phyloP scores from a whole-genome alignment of 2,329 filamentous ascomycete genomes.

The Fusarium pseudocircinatum region DNA sequence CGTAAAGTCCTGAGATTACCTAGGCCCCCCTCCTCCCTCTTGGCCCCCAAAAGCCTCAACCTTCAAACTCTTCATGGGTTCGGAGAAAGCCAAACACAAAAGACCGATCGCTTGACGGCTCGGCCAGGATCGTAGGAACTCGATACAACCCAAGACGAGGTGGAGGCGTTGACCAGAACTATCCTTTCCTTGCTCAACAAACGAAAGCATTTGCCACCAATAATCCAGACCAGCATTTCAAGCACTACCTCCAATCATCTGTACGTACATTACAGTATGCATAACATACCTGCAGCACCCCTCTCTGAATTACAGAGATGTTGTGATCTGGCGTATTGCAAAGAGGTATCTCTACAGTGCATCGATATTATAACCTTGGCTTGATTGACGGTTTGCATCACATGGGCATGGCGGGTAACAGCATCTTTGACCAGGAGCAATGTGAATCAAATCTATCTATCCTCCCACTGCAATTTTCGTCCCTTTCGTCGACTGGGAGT shows the following conservation, averaged over 20 bases:
- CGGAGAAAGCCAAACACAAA: not conserved
- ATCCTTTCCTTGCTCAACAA: conserved; percentile 19
- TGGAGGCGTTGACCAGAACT: conserved; percentile 28
- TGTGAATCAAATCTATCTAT: not conserved
- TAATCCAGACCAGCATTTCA: conserved; percentile 10
- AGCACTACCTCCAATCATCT: conserved; percentile 34
- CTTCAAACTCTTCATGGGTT: not conserved
- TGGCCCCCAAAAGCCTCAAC: conserved; percentile 2
- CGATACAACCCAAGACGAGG: conserved; percentile 19
- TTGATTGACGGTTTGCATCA: conserved; percentile 33
- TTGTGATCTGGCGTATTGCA: conserved; percentile 24
- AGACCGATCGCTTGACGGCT: conserved; percentile 1
- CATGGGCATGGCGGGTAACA: conserved; percentile 20
- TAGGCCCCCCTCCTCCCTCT: conserved; percentile 20
- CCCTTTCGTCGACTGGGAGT: conserved; percentile 5
- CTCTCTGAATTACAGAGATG: conserved; percentile 26
- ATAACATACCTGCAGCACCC: conserved; percentile 50
- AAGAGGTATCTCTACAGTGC: conserved; percentile 10
- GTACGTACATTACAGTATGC: conserved; percentile 51
- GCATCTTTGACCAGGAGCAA: conserved; percentile 16
- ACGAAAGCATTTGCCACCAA: conserved; percentile 31
- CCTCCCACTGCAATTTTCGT: not conserved
- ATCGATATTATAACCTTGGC: not conserved
- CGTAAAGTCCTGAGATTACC: conserved; percentile 15
- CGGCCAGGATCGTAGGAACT: conserved; percentile 25